Base-by-base conservation (phyloP, 805 yeast species). In the Yarrowia hollandica region DNA sequence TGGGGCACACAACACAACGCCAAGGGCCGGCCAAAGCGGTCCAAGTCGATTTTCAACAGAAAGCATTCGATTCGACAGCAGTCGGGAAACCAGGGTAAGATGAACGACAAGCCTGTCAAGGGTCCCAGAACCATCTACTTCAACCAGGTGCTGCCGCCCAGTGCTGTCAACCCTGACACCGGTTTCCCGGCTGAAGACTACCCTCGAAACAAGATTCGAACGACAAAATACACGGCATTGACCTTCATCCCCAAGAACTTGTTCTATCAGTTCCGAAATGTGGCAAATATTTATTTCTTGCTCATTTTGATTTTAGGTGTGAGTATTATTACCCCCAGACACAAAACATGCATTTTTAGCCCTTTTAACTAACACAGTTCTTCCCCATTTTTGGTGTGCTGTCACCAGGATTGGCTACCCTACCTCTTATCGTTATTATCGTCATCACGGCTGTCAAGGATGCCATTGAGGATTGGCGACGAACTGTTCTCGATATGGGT, bases 201-300 rank as follows among this genome's bases (percentile, higher is more conserved):
- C 68, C 84, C 95, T 5, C 81, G 97, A 68, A 94, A 92, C 75
- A 92, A 94, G 72, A 90, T 94, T 66, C 84, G 98, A 75, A 91
- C 99, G 0, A 90, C 99, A 1, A 92, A 90, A 75, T 94, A 94
- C 73, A 94, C 98, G 1, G 97, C 99, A 7, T 68, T 94, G 58
- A 76, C 91, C 12, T 92, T 92, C 68, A 65, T 92, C 22, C 98
- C 98, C 2, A 92, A 92, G 71, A 92, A 92, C 72, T 71, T 92
- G 54, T 71, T 74, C 41, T 79, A 80, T 63, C 99, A 94, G 74
- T 91, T 91, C 72, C 83, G 81, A 62, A 92, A 92, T 71, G 82
- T 91, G 63, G 99, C 99, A 52, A 94, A 94, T 72, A 75, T 90
- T 52, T 94, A 90, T 75, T 94, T 94, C 79, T 75, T 94, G 67